These are phyloP conservation scores for Croton setiger DNA, from an alignment of 441 rosid species.

Conservation along the genomic window DNA sequence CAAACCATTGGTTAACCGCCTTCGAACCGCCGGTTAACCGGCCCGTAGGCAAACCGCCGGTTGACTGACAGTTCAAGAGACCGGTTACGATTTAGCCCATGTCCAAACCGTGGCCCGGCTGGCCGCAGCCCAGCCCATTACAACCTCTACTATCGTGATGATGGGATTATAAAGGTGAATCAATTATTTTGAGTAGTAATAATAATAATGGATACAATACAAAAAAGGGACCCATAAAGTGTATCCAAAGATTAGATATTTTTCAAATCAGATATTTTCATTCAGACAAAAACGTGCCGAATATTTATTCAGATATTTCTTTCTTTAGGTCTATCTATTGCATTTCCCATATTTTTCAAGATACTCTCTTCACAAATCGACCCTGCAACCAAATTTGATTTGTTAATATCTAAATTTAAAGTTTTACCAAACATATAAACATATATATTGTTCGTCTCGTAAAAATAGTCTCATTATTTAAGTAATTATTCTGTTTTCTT, in stretches of 20 bases:
- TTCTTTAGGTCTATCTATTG: background rate
- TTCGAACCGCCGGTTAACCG: too few relatives aligned
- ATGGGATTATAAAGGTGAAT: background rate
- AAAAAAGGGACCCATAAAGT: background rate
- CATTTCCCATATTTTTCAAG: conserved; percentile 15
- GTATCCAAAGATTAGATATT: background rate
- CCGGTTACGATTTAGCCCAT: too few relatives aligned
- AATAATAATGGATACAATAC: too few relatives aligned
- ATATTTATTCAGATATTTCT: background rate
- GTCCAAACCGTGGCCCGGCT: too few relatives aligned
- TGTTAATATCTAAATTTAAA: background rate
- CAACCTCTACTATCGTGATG: too few relatives aligned
- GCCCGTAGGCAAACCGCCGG: too few relatives aligned
- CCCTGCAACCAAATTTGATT: conserved; percentile 36
- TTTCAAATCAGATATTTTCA: background rate
- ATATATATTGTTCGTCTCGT: too few relatives aligned
- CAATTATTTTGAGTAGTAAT: background rate
- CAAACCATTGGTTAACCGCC: too few relatives aligned
- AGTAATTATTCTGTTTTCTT: too few relatives aligned
- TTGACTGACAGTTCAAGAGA: too few relatives aligned
- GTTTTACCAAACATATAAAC: background rate
- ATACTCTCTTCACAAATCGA: conserved; percentile 47
- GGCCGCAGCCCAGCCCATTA: too few relatives aligned
- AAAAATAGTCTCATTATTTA: too few relatives aligned
- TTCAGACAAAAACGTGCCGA: background rate